Conservation (phyloP, 139 green algal genomes). For the Closterium sp. region DNA sequence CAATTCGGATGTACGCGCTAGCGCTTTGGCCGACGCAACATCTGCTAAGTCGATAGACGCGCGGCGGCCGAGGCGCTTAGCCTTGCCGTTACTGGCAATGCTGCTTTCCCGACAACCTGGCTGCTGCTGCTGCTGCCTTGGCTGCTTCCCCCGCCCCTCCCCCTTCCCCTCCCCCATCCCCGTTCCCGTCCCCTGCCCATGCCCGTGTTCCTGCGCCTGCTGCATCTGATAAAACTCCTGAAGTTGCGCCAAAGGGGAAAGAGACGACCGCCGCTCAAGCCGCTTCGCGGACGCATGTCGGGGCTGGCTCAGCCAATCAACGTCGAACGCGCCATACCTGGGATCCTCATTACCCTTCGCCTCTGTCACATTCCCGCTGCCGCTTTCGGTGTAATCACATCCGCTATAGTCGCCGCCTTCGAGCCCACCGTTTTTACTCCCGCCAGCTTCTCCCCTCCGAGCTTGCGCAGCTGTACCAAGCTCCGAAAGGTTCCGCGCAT, state of each 20-base stretch:
- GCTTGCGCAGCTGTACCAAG: not conserved
- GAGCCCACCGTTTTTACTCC: not conserved
- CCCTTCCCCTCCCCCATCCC: no score
- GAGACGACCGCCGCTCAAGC: not conserved
- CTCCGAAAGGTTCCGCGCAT: not conserved
- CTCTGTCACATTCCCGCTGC: not conserved
- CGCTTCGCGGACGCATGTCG: not conserved
- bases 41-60: not conserved
- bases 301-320: not conserved
- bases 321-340: not conserved
- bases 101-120: not conserved
- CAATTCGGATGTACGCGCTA: no score
- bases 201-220: not conserved
- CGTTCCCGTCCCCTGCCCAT: not conserved
- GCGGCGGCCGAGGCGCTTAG: not conserved
- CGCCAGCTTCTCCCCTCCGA: not conserved
- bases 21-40: not conserved
- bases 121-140: not conserved
- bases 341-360: not conserved
- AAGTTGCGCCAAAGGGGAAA: not conserved
- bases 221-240: not conserved
- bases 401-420: not conserved
- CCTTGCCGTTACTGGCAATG: no score
- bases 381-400: not conserved
- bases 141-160: not conserved